These are phyloP conservation scores for Xylaria sp. DNA, from an alignment of 2,329 filamentous ascomycete species.

Conservation along the genomic window DNA sequence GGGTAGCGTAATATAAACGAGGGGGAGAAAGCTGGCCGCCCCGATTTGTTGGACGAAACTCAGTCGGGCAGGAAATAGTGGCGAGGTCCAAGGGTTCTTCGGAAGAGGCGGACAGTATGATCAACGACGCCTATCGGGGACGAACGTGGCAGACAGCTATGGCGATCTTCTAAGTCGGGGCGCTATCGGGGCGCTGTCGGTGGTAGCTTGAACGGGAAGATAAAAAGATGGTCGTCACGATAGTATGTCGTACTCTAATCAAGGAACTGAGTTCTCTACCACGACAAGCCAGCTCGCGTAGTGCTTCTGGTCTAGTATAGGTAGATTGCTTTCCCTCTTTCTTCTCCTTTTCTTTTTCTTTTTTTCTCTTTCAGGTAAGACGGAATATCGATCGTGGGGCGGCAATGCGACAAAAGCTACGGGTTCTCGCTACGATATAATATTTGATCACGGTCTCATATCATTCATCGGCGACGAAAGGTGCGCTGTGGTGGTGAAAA, in stretches of 20 bases:
- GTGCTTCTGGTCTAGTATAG: background rate
- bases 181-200: background rate
- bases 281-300: background rate
- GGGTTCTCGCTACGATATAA: background rate
- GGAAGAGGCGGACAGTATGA: background rate
- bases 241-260: background rate
- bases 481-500: background rate
- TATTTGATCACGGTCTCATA: slow-evolving; percentile 1
- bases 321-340: background rate
- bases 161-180: background rate
- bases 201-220: background rate
- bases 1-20: background rate
- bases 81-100: slow-evolving; percentile 6
- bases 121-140: background rate
- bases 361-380: background rate
- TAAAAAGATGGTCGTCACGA: background rate
- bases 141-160: background rate
- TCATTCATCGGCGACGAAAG: slow-evolving; percentile 1
- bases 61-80: background rate
- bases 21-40: background rate
- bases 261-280: background rate
- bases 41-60: background rate
- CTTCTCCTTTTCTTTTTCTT: background rate
- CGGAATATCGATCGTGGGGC: background rate
- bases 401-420: slow-evolving; percentile 7